Evolutionary conservation across 495 filamentous ascomycete genomes (phyloP).

Genomic region (Tuber calosporum): DNA sequence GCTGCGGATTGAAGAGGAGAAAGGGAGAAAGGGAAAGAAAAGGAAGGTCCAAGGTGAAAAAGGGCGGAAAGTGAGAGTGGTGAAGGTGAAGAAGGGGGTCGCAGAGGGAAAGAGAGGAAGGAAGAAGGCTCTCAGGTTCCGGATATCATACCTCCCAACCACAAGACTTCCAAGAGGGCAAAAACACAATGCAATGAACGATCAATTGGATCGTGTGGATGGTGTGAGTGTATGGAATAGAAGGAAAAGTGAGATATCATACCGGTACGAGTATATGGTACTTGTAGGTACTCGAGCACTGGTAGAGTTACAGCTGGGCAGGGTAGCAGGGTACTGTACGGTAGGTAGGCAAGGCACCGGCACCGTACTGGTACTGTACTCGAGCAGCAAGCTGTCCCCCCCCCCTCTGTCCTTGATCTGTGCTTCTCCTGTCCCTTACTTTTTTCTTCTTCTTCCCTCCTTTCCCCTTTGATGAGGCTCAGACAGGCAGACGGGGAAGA

Average conservation of each 20-base stretch:
- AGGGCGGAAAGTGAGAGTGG: constrained; percentile 12
- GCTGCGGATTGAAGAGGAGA: constrained; percentile 14
- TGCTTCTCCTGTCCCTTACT: not conserved
- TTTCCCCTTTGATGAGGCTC: not conserved
- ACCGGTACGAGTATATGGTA: too few relatives aligned
- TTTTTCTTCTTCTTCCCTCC: not conserved
- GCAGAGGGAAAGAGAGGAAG: not conserved
- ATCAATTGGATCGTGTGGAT: not conserved
- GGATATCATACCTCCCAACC: not conserved
- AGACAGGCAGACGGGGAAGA: not conserved
- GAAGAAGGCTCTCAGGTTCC: not conserved
- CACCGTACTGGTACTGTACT: too few relatives aligned
- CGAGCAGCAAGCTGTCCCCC: not conserved
- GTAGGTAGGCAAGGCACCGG: not conserved
- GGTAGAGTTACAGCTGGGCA: constrained; percentile 4
- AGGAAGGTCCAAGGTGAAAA: not conserved
- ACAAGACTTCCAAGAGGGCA: constrained; percentile 10
- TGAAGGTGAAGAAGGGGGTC: constrained; percentile 5
- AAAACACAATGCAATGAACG: not conserved
- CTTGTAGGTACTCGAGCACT: too few relatives aligned
- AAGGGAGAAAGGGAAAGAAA: constrained; percentile 20
- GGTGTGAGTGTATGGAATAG: not conserved
- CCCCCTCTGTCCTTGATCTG: not conserved
- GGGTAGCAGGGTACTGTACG: too few relatives aligned
- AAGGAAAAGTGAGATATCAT: constrained; percentile 17